A percentile compares a stretch with the other conserved stretches of the same genome.
Conservation (phyloP, 805 yeast genomes). For the Wickerhamiella spandovensis region DNA sequence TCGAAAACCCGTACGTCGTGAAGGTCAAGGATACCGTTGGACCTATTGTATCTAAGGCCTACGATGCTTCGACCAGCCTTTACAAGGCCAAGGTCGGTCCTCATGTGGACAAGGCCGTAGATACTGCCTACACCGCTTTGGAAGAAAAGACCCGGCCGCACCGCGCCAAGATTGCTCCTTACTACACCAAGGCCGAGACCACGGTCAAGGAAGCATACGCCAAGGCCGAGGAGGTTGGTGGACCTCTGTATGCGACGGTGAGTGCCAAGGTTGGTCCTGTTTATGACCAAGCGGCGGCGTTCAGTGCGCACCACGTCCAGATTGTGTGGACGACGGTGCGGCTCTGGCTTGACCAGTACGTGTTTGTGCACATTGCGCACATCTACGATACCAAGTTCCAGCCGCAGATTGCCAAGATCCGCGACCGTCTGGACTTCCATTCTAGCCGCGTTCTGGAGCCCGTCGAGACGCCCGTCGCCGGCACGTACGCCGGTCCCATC, state of each 20-base stretch:
- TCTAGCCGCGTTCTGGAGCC: background rate
- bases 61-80: background rate
- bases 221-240: background rate
- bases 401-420: conserved; percentile 2
- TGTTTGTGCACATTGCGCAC: background rate
- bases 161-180: background rate
- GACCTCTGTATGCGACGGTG: background rate
- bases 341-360: background rate
- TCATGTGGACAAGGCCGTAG: background rate
- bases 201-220: background rate
- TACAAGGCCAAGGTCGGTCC: conserved; percentile 1
- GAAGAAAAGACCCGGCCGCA: background rate
- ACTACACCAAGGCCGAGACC: background rate
- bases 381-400: background rate
- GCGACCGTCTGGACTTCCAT: conserved; percentile 1
- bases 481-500: background rate
- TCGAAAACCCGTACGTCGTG: background rate
- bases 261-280: background rate
- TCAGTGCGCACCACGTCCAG: background rate
- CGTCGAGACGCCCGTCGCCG: background rate
- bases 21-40: background rate
- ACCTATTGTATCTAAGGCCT: background rate
- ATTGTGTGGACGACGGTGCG: background rate
- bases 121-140: background rate
- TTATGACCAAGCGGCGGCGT: background rate